Evolutionary conservation across 352 stramenopile species (phyloP).

Genomic region (Phytophthora sp.): DNA sequence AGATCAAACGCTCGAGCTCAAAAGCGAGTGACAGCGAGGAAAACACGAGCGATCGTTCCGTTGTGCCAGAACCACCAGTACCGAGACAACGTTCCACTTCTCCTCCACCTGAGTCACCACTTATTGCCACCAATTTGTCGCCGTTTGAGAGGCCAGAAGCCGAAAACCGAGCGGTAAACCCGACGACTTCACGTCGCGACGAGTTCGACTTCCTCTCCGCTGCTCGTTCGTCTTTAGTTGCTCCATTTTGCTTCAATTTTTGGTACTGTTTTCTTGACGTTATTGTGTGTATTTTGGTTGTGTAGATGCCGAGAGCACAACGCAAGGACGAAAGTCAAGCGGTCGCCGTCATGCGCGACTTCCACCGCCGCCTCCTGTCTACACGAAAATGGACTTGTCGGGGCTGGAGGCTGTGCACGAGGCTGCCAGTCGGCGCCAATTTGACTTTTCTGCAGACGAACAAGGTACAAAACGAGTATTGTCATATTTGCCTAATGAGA

Average conservation of each 20-base stretch:
- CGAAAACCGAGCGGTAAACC: conserved; percentile 39
- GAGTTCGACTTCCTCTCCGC: conserved; percentile 39
- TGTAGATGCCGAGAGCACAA: conserved; percentile 19
- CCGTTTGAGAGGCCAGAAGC: conserved; percentile 9
- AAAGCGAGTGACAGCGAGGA: conserved; percentile 17
- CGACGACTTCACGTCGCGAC: conserved; percentile 34
- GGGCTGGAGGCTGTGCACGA: conserved; percentile 51
- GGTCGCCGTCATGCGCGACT: background rate
- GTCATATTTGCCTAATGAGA: too few relatives aligned
- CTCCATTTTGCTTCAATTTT: background rate
- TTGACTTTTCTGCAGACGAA: conserved; percentile 49
- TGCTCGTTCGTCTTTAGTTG: conserved; percentile 19
- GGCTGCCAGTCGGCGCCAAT: conserved; percentile 44
- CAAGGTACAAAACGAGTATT: conserved; percentile 15
- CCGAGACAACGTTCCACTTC: conserved; percentile 11
- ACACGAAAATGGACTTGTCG: conserved; percentile 40
- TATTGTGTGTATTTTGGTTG: background rate
- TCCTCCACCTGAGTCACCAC: background rate
- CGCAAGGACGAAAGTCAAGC: conserved; percentile 11
- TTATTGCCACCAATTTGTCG: conserved; percentile 1
- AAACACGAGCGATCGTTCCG: background rate
- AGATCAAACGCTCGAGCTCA: conserved; percentile 4
- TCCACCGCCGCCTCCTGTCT: conserved; percentile 16
- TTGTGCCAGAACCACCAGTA: conserved; percentile 9
- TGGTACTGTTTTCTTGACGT: background rate